These are phyloP conservation scores for Phyllosticta citrichinensis DNA, from an alignment of 2,329 filamentous ascomycete species.

Conservation along the genomic window DNA sequence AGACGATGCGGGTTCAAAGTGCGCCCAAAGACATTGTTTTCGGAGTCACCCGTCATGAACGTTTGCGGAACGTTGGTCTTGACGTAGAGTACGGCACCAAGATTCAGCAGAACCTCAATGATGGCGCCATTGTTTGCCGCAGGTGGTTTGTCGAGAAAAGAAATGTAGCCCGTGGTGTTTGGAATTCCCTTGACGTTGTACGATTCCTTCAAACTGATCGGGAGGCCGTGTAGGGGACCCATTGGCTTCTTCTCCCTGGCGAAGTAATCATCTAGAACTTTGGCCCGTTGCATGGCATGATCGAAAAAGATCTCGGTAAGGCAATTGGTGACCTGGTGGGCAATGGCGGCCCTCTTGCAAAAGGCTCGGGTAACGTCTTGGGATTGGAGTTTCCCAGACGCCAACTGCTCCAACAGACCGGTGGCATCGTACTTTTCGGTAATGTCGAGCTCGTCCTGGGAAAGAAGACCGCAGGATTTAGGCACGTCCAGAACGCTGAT, in stretches of 20 bases:
- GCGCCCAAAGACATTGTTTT: conserved; percentile 53
- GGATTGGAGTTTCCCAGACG: conserved; percentile 17
- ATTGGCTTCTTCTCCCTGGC: conserved; percentile 31
- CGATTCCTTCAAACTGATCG: conserved; percentile 35
- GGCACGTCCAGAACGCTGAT: conserved; percentile 5
- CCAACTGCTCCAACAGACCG: conserved; percentile 20
- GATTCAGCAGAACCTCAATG: conserved; percentile 25
- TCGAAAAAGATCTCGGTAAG: conserved; percentile 36
- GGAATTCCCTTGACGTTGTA: conserved; percentile 51
- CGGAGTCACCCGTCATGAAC: conserved; percentile 40
- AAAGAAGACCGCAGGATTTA: conserved; percentile 21
- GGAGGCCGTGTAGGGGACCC: conserved; percentile 40
- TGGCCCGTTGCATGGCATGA: conserved; percentile 29
- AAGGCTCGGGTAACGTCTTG: conserved; percentile 44
- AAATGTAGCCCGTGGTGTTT: conserved; percentile 49
- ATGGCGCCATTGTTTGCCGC: conserved; percentile 24
- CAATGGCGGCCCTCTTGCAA: conserved; percentile 42
- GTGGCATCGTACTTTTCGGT: conserved; percentile 28
- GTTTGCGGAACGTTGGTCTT: conserved; percentile 46
- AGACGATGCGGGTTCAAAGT: conserved; percentile 55
- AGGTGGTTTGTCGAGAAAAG: conserved; percentile 23
- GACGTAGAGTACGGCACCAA: conserved; percentile 42
- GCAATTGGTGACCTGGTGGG: conserved; percentile 45
- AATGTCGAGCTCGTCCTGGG: conserved; percentile 22
- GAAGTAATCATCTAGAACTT: conserved; percentile 29